phyloP scores from a whole-genome alignment of 2,329 filamentous ascomycete species.

The Botrytis paeoniae region DNA sequence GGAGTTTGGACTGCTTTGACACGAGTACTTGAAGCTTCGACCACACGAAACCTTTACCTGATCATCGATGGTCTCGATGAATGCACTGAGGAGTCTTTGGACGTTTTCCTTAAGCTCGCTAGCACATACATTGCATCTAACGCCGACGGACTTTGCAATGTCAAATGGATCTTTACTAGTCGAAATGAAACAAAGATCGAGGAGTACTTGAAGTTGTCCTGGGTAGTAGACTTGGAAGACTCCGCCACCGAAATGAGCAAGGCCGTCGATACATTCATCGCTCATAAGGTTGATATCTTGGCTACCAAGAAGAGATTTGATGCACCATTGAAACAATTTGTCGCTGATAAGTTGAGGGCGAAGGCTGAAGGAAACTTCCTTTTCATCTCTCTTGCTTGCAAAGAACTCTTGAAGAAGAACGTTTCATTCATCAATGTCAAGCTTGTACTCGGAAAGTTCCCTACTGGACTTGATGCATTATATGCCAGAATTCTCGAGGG shows the following conservation, averaged over 20 bases:
- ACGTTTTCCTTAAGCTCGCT: conserved; percentile 13
- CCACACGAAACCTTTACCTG: conserved; percentile 17
- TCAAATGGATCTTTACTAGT: conserved; percentile 21
- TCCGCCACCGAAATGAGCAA: neutral
- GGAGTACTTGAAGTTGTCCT: conserved; percentile 17
- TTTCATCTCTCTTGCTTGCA: conserved; percentile 19
- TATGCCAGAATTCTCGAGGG: conserved; percentile 19
- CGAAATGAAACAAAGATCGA: conserved; percentile 17
- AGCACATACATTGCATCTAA: conserved; percentile 15
- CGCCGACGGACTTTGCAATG: conserved; percentile 17
- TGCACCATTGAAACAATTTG: conserved; percentile 13
- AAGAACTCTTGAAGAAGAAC: conserved; percentile 16
- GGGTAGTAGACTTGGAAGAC: conserved; percentile 16
- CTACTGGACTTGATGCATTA: conserved; percentile 11
- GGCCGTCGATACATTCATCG: conserved; percentile 13
- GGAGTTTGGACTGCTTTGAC: conserved; percentile 17
- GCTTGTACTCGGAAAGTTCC: conserved; percentile 16
- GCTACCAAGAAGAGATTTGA: conserved; percentile 18
- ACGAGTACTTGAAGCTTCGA: conserved; percentile 13
- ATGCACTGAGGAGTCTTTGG: conserved; percentile 16
- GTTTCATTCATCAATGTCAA: conserved; percentile 18
- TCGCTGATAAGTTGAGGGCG: conserved; percentile 13
- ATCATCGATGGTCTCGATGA: conserved; percentile 22
- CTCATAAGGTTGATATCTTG: conserved; percentile 8
- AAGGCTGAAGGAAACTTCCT: conserved; percentile 17